These are phyloP conservation scores for Alternaria triticina DNA, from an alignment of 2,329 filamentous ascomycete genomes.

Conservation along the genomic window DNA sequence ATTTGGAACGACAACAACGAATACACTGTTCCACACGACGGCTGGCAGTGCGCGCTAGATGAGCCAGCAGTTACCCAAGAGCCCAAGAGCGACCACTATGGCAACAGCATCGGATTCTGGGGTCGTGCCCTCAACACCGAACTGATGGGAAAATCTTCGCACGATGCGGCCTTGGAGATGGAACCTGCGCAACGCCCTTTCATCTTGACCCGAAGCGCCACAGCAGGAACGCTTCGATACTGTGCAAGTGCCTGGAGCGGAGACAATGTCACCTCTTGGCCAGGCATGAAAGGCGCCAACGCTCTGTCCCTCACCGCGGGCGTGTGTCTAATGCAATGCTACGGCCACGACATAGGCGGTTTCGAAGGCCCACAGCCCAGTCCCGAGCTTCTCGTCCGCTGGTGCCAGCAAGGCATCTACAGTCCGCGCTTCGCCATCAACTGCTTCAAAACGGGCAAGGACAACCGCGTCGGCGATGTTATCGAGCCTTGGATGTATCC, in stretches of 20 bases:
- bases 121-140: slow-evolving; percentile 73
- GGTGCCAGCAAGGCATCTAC: slow-evolving; percentile 75
- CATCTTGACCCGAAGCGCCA: slow-evolving; percentile 73
- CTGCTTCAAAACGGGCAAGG: slow-evolving; percentile 74
- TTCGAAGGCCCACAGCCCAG: slow-evolving; percentile 76
- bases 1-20: slow-evolving; percentile 86
- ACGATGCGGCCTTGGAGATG: slow-evolving; percentile 68
- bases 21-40: slow-evolving; percentile 70
- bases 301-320: slow-evolving; percentile 72
- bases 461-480: slow-evolving; percentile 72
- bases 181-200: slow-evolving; percentile 68
- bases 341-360: slow-evolving; percentile 76
- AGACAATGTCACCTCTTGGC: slow-evolving; percentile 77
- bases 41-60: slow-evolving; percentile 68
- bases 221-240: slow-evolving; percentile 72
- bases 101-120: slow-evolving; percentile 69
- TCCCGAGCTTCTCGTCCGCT: slow-evolving; percentile 73
- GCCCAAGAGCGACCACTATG: slow-evolving; percentile 39
- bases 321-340: slow-evolving; percentile 71
- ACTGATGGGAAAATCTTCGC: slow-evolving; percentile 72
- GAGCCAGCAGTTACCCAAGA: slow-evolving; percentile 37
- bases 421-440: slow-evolving; percentile 77
- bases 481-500: slow-evolving; percentile 83
- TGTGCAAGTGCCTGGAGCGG: slow-evolving; percentile 76
- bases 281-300: slow-evolving; percentile 74